Conservation (phyloP, 202 grass and related monocot genomes). For the Digitaria exilis region DNA sequence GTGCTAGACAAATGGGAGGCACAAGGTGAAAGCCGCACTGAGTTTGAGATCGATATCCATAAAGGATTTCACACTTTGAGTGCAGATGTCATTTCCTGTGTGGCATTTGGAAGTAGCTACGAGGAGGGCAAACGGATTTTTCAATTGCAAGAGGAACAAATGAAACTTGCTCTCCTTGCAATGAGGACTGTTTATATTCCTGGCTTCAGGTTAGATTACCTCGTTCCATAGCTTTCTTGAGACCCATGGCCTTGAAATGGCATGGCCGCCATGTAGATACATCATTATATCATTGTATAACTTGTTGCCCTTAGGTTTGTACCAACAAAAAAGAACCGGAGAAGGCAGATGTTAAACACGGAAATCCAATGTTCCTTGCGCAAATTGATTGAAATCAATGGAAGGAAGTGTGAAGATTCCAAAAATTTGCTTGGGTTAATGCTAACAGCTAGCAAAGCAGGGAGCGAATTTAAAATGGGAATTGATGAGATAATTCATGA, state of each 20-base stretch:
- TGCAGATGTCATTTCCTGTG: conserved; percentile 71
- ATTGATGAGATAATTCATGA: conserved; percentile 87
- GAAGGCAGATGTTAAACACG: conserved; percentile 51
- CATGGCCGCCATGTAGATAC: background rate
- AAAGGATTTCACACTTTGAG: conserved; percentile 62
- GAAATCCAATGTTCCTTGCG: conserved; percentile 64
- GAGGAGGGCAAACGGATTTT: conserved; percentile 72
- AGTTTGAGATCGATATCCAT: conserved; percentile 71
- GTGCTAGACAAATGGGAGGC: conserved; percentile 71
- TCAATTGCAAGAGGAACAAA: conserved; percentile 69
- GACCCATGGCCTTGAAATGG: background rate
- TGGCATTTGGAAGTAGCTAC: conserved; percentile 83
- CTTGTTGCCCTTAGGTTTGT: conserved; percentile 54
- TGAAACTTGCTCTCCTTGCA: conserved; percentile 60
- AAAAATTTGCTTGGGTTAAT: conserved; percentile 87
- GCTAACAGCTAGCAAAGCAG: conserved; percentile 62
- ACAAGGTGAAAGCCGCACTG: conserved; percentile 27
- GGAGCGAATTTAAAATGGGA: conserved; percentile 57
- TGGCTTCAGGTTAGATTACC: conserved; percentile 66
- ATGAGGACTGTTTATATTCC: conserved; percentile 70
- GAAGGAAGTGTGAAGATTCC: conserved; percentile 57
- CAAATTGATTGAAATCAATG: conserved; percentile 69
- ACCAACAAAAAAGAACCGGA: conserved; percentile 78
- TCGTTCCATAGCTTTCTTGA: conserved; percentile 16
- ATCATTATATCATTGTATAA: conserved; percentile 13